phyloP scores from a whole-genome alignment of 495 filamentous ascomycete species.

The Neurospora sp. region DNA sequence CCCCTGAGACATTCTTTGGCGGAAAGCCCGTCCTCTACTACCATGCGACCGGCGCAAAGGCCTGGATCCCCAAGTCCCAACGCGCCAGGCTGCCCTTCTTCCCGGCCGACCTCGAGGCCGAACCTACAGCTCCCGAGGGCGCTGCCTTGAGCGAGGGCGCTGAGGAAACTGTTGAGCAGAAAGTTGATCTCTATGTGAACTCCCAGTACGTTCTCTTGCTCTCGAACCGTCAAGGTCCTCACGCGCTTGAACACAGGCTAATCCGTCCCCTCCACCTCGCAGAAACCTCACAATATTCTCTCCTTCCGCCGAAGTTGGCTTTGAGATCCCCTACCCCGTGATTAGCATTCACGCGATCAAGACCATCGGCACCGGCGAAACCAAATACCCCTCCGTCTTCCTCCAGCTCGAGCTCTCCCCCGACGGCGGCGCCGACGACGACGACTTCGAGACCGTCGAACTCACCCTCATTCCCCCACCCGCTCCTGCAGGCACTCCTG shows the following conservation, averaged over 20 bases:
- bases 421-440: conserved; percentile 48
- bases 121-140: conserved; percentile 24
- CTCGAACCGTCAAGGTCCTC: neutral
- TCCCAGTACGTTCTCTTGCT: conserved; percentile 51
- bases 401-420: conserved; percentile 64
- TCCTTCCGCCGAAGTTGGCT: conserved; percentile 44
- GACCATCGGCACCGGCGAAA: conserved; percentile 25
- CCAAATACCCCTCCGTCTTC: conserved; percentile 53
- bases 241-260: conserved; percentile 1
- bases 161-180: conserved; percentile 31
- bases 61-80: conserved; percentile 40
- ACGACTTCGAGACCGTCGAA: conserved; percentile 59
- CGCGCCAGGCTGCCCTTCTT: conserved; percentile 42
- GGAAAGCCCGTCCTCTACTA: conserved; percentile 74
- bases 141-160: conserved; percentile 22
- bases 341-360: conserved; percentile 87
- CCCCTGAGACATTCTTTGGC: conserved; percentile 72
- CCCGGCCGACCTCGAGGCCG: conserved; percentile 20
- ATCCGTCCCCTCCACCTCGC: conserved; percentile 1
- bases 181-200: conserved; percentile 65
- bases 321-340: conserved; percentile 77
- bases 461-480: conserved; percentile 58
- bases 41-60: conserved; percentile 52
- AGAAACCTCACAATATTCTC: conserved; percentile 71
- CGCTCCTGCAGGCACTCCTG: conserved; percentile 1